Evolutionary conservation across 2,329 filamentous ascomycete genomes (phyloP), one percentile per base, ranked within the genome.

Genomic region (Xylaria sp.): DNA sequence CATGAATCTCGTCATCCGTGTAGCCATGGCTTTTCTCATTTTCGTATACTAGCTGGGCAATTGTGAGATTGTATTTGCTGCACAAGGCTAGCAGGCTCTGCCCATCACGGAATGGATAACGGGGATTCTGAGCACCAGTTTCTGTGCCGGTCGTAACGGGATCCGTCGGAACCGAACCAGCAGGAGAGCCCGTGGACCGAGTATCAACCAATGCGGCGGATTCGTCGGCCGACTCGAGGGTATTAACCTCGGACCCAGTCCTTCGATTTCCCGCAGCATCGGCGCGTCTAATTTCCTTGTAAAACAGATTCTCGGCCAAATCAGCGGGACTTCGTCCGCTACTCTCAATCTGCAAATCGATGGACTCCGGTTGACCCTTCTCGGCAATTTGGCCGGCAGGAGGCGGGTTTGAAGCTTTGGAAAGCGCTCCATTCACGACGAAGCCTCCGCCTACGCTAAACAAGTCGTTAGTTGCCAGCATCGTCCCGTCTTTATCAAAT

Each of bases 401-500:
- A 10, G 74, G 69, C 0, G 74, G 71, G n/a, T 73, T 75, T 5
- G 81, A 72, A 18, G 79, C 78, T 29, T 82, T 83, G 9, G 84
- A 85, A 60, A 86, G 74, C 18, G 84, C 79, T 12, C 84, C 84
- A 57, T 85, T 85, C 61, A 86, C 84, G 44, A 86, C 84, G 62
- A 86, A 86, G 0, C 84, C 84, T n/a, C 84, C 84, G 1, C 84
- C 84, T 1, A 86, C 84, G 60, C 84, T 85, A 71, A 86, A 86
- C 69, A 85, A 77, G 69, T 86, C 84, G 64, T 85, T 86, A 21
- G 81, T 84, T 1, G 84, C 84, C 40, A 85, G 73, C 69, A 84
- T 80, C 35, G 78, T 80, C 12, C 84, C 84, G 1, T 85, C 79
- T 3, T 82, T 72, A 64, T 85, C 83, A 55, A 83, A 86, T 2